phyloP scores from a whole-genome alignment of 371 early-diverging fungal genomes.

The Apophysomyces variabilis region DNA sequence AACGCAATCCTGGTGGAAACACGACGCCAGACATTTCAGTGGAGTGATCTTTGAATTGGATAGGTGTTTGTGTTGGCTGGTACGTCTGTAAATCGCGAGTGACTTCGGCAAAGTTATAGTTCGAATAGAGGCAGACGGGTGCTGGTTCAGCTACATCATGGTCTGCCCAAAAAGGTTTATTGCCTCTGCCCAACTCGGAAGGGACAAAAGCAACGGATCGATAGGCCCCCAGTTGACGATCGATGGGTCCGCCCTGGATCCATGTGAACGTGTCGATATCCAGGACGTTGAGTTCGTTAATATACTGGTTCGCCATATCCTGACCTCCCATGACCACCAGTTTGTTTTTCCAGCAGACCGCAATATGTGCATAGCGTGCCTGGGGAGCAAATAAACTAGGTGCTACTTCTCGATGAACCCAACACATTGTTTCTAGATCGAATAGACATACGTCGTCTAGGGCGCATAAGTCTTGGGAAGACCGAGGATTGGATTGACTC shows the following conservation, averaged over 20 bases:
- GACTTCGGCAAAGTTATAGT: conserved; percentile 80
- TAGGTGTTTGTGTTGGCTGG: conserved; percentile 36
- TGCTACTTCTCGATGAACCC: conserved; percentile 55
- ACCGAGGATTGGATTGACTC: conserved; percentile 41
- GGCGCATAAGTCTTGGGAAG: conserved; percentile 44
- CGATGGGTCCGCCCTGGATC: conserved; percentile 63
- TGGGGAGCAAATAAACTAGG: conserved; percentile 56
- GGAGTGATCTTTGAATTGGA: conserved; percentile 60
- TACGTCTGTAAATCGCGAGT: conserved; percentile 72
- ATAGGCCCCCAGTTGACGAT: conserved; percentile 75
- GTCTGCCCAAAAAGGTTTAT: conserved; percentile 28
- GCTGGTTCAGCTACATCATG: conserved; percentile 9
- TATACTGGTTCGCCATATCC: conserved; percentile 70
- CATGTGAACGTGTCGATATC: conserved; percentile 63
- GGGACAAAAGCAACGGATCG: conserved; percentile 69
- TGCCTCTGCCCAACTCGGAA: conserved; percentile 7
- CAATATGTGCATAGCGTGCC: conserved; percentile 75
- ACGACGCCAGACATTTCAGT: conserved; percentile 61
- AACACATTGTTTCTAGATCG: conserved; percentile 58
- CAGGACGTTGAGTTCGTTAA: conserved; percentile 74
- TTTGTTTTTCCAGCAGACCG: conserved; percentile 57
- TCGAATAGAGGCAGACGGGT: conserved; percentile 72
- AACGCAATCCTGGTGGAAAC: conserved; percentile 80
- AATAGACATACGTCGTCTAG: conserved; percentile 70
- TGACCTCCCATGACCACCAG: conserved; percentile 78